A percentile compares a stretch with the other conserved stretches of the same genome.
These are phyloP conservation scores for Closterium sp. DNA, from an alignment of 139 green algal genomes.

Conservation along the genomic window DNA sequence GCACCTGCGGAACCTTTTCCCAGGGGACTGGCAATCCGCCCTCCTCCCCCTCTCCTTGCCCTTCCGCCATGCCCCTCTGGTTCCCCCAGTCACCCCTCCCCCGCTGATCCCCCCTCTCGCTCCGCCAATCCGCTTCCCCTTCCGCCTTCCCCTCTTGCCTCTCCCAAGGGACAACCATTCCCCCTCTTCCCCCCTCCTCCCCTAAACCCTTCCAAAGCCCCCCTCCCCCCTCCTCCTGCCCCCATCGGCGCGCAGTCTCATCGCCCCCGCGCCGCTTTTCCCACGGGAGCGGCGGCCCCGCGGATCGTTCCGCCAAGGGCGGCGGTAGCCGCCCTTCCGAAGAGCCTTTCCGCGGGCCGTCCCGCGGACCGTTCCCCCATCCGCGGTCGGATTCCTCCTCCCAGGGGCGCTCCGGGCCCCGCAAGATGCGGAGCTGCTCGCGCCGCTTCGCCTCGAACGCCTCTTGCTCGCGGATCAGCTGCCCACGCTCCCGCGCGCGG, in stretches of 20 bases:
- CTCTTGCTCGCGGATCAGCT: conserved; percentile 23
- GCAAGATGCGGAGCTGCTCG: not conserved
- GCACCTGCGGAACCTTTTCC: not conserved
- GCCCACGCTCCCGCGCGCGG: not conserved
- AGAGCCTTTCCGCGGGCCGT: too few relatives aligned
- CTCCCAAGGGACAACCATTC: not conserved
- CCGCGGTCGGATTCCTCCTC: not conserved
- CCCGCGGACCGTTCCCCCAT: not conserved
- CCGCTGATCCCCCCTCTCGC: not conserved
- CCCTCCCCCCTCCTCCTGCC: not conserved
- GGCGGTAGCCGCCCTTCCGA: not conserved
- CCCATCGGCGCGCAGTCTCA: not conserved
- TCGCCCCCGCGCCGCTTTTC: not conserved
- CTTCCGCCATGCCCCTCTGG: not conserved
- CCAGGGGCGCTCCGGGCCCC: conserved; percentile 15
- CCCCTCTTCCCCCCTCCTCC: not conserved
- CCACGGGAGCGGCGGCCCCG: not conserved
- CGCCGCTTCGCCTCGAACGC: conserved; percentile 22
- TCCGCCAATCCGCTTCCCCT: not conserved
- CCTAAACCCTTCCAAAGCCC: not conserved
- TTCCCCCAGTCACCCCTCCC: not conserved
- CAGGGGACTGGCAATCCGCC: not conserved
- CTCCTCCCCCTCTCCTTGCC: not conserved
- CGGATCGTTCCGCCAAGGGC: not conserved
- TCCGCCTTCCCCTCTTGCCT: not conserved